Evolutionary conservation across 1,284 basidiomycete species (phyloP).

Genomic region (Naganishia cerealis): DNA sequence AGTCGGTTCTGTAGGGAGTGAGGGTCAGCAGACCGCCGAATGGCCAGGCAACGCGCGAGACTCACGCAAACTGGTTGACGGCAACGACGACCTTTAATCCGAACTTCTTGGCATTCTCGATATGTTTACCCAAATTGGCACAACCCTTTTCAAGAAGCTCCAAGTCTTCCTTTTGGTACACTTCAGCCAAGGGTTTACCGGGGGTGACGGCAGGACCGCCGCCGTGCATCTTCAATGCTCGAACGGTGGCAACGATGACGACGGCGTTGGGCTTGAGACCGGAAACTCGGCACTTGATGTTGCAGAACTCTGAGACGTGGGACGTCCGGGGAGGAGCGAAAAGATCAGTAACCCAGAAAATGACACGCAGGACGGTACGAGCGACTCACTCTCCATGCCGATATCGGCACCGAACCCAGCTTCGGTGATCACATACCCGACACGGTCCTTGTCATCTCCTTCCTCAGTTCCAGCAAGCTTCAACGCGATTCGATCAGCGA

Average conservation of each 20-base stretch:
- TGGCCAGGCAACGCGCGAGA: conserved; percentile 38
- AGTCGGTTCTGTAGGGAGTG: conserved; percentile 68
- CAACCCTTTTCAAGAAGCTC: conserved; percentile 87
- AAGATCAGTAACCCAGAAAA: background rate
- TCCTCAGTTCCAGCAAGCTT: conserved; percentile 96
- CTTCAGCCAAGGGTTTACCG: conserved; percentile 88
- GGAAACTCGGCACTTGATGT: conserved; percentile 96
- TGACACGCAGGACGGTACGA: background rate
- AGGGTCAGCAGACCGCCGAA: conserved; percentile 21
- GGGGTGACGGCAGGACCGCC: conserved; percentile 96
- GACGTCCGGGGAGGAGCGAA: background rate
- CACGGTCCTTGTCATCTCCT: conserved; percentile 75
- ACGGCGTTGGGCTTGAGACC: conserved; percentile 91
- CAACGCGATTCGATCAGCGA: conserved; percentile 91
- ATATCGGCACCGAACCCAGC: conserved; percentile 99
- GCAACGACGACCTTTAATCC: conserved; percentile 95
- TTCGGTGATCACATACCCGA: conserved; percentile 95
- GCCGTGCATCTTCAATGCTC: conserved; percentile 98
- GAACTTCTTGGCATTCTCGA: conserved; percentile 92
- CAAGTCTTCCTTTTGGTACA: conserved; percentile 91
- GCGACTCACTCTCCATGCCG: conserved; percentile 74
- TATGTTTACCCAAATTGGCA: conserved; percentile 90
- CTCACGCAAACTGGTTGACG: conserved; percentile 90
- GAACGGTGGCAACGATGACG: conserved; percentile 93
- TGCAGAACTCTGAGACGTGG: conserved; percentile 74